These are phyloP conservation scores for Tolypocladium ovalisporum DNA, from an alignment of 2,329 filamentous ascomycete species.

Conservation along the genomic window DNA sequence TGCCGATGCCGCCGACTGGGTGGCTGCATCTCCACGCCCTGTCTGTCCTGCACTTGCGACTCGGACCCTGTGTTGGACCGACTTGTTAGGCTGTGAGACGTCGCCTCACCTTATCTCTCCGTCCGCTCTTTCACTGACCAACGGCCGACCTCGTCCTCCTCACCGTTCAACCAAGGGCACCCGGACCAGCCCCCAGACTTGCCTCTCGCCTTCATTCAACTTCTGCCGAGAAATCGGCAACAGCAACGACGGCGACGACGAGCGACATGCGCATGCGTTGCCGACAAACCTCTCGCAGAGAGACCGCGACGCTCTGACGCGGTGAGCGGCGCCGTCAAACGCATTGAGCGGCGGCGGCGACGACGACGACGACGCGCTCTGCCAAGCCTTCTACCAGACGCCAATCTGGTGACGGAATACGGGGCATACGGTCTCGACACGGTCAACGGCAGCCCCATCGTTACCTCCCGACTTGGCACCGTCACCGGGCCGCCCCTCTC, in stretches of 20 bases:
- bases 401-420: too few species aligned
- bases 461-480: neutral
- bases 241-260: neutral
- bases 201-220: neutral
- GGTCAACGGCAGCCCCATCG: neutral
- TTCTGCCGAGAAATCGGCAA: neutral
- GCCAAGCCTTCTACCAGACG: neutral
- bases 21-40: neutral
- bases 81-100: neutral
- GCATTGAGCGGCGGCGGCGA: too few species aligned
- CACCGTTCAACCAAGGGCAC: neutral
- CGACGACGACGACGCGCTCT: neutral
- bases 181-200: neutral
- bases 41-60: neutral
- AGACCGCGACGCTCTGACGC: neutral
- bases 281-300: neutral
- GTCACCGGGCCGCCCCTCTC: neutral
- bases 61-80: neutral
- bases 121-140: neutral
- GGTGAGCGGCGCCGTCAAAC: neutral
- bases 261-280: neutral
- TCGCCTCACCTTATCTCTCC: neutral
- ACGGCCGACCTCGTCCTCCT: neutral
- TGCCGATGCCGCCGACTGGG: neutral
- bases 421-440: neutral